phyloP scores from a whole-genome alignment of 371 early-diverging fungal species.

The Amoeboaphelidium protococcarum region DNA sequence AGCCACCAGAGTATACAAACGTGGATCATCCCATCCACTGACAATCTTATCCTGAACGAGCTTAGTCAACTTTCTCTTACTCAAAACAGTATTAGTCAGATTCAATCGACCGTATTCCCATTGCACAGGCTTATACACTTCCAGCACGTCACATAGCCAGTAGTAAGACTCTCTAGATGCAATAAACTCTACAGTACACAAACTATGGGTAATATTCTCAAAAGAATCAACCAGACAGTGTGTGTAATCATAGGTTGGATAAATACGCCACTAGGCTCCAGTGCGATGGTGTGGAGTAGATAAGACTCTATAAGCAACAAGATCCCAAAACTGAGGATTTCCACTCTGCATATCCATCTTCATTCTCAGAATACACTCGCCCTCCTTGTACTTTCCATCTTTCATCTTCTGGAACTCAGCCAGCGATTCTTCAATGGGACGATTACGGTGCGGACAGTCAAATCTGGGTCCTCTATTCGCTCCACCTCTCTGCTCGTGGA shows the following conservation, averaged over 20 bases:
- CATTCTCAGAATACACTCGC: constrained; percentile 85
- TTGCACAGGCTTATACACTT: constrained; percentile 98
- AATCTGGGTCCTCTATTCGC: constrained; percentile 55
- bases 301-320: constrained; percentile 90
- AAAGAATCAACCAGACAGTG: constrained; percentile 97
- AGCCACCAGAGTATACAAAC: constrained; percentile 88
- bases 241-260: constrained; percentile 99
- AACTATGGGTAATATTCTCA: constrained; percentile 98
- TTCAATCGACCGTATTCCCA: constrained; percentile 98
- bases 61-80: constrained; percentile 91
- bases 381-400: constrained; percentile 79
- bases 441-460: constrained; percentile 74
- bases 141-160: constrained; percentile 96
- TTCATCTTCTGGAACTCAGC: constrained; percentile 93
- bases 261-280: constrained; percentile 81
- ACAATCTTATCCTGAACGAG: constrained; percentile 58
- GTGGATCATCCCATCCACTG: constrained; percentile 91
- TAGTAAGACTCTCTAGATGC: constrained; percentile 90
- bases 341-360: constrained; percentile 92
- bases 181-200: constrained; percentile 95
- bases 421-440: constrained; percentile 76
- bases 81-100: constrained; percentile 84
- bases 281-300: constrained; percentile 81
- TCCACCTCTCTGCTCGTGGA: constrained; percentile 71
- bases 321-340: constrained; percentile 98